Conservation (phyloP, 2,329 filamentous ascomycete genomes). For the Geosmithia putterillii region DNA sequence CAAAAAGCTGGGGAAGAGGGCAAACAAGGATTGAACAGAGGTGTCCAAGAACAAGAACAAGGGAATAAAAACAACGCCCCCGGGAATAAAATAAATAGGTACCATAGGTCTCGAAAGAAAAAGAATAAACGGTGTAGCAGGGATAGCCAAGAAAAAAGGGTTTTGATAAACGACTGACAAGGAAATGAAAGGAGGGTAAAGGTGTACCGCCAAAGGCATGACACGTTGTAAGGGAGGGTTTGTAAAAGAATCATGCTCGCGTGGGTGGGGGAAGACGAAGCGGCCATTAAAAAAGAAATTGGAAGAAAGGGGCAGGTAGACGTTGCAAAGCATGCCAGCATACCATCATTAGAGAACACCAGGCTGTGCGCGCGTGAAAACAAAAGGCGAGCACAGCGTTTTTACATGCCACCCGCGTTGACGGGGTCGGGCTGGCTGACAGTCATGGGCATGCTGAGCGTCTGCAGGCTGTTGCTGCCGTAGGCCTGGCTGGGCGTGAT, state of each 20-base stretch:
- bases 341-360: neutral
- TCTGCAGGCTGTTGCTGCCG: constrained; percentile 40
- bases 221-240: neutral
- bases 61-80: no score
- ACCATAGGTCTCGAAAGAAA: no score
- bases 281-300: constrained; percentile 2
- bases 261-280: neutral
- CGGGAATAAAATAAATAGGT: no score
- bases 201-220: no score
- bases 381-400: no score
- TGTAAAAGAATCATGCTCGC: neutral
- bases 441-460: constrained; percentile 52
- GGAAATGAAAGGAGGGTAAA: no score
- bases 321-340: neutral
- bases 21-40: no score
- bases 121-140: no score
- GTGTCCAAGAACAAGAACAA: no score
- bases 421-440: constrained; percentile 41
- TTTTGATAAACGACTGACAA: no score
- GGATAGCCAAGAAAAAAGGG: no score
- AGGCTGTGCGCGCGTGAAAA: constrained; percentile 18
- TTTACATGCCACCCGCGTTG: constrained; percentile 26
- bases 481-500: constrained; percentile 23
- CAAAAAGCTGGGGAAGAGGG: no score
- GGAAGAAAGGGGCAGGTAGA: constrained; percentile 1